phyloP scores from a whole-genome alignment of 2,329 filamentous ascomycete species.

The Orbilia javanica region DNA sequence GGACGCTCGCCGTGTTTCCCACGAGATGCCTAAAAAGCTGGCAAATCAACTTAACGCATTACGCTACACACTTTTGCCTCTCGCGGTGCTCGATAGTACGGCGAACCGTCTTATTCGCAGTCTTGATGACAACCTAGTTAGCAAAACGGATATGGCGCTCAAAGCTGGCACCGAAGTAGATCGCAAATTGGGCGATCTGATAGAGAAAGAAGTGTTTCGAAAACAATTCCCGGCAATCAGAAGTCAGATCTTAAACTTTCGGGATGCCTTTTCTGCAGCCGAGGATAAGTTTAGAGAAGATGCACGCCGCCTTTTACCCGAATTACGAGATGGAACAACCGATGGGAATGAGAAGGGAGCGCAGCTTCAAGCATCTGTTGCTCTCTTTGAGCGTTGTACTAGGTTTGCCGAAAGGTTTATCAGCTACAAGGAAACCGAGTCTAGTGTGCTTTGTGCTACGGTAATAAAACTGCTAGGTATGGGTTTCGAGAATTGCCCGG shows the following conservation, averaged over 20 bases:
- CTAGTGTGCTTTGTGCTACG: background rate
- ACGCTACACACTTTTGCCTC: background rate
- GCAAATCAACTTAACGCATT: background rate
- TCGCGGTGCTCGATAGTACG: background rate
- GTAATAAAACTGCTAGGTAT: background rate
- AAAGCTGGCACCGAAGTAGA: background rate
- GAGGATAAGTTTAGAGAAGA: background rate
- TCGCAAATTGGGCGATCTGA: background rate
- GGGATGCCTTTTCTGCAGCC: background rate
- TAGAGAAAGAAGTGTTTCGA: background rate
- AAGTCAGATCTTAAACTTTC: background rate
- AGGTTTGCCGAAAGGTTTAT: background rate
- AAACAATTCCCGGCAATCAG: conserved; percentile 2
- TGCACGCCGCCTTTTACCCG: conserved; percentile 1
- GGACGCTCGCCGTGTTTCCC: background rate
- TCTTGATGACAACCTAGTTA: background rate
- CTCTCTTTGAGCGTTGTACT: background rate
- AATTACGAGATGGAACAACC: background rate
- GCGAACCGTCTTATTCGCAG: background rate
- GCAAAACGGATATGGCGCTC: background rate
- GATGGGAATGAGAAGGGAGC: too few species aligned
- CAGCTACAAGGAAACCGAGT: background rate
- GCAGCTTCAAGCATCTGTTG: background rate
- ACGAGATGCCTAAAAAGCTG: background rate
- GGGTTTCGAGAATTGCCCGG: background rate